These are phyloP conservation scores for Pleurotus giganteus DNA, from an alignment of 768 basidiomycete species.

Conservation along the genomic window DNA sequence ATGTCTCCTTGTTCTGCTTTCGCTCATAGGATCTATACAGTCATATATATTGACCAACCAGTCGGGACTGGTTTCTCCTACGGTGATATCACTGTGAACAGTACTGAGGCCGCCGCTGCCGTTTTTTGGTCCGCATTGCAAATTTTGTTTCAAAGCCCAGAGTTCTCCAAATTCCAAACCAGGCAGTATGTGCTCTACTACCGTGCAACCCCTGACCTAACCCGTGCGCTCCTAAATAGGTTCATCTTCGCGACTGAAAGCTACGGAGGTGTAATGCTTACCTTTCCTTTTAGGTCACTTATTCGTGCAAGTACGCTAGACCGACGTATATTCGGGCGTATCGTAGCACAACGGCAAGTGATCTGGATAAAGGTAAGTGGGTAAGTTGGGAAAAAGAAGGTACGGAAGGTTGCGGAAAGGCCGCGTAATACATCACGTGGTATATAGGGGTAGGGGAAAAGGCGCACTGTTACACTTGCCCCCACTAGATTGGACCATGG, in stretches of 20 bases:
- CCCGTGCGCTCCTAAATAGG: conserved; percentile 25
- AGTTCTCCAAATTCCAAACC: conserved; percentile 49
- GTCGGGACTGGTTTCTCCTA: conserved; percentile 66
- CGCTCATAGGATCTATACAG: conserved; percentile 25
- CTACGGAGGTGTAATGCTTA: too few species aligned
- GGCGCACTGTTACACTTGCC: too few species aligned
- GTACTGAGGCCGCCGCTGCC: conserved; percentile 52
- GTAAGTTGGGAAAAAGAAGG: too few species aligned
- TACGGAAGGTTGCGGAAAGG: too few species aligned
- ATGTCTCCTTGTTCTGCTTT: neutral
- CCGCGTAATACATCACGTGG: too few species aligned
- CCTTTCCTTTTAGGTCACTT: too few species aligned
- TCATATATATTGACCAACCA: conserved; percentile 72
- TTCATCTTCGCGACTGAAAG: conserved; percentile 67
- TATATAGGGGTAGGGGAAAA: too few species aligned
- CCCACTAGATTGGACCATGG: too few species aligned
- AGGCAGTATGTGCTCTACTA: conserved; percentile 43
- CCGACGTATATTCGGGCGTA: too few species aligned
- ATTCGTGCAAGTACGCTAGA: too few species aligned
- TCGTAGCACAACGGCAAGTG: too few species aligned
- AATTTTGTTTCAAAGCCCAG: conserved; percentile 52
- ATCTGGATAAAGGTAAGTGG: too few species aligned
- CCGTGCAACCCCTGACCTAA: neutral
- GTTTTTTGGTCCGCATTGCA: conserved; percentile 66
- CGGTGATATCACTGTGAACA: conserved; percentile 56